Percentiles rank a stretch among this genome's conserved stretches.
Evolutionary conservation across 169 alveolate genomes (phyloP).

Genomic region (Eimeria acervulina): DNA sequence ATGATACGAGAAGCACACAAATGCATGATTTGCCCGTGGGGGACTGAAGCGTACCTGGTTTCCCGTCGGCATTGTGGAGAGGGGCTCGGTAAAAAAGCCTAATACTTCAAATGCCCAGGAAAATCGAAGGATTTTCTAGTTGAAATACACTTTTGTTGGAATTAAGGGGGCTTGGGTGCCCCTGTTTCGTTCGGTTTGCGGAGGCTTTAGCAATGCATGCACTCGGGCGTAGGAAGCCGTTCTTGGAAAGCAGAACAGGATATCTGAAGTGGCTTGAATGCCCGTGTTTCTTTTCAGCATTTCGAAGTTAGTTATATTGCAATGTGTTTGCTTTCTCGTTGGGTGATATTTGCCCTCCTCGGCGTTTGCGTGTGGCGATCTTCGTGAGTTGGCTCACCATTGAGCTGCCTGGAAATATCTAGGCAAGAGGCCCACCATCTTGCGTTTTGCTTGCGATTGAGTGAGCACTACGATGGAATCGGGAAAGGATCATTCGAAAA

Average conservation of each 20-base stretch:
- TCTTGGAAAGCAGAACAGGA: neutral
- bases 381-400: neutral
- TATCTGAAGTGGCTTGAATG: neutral
- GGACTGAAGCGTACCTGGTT: slow-evolving; percentile 44
- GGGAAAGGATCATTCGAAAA: neutral
- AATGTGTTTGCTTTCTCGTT: neutral
- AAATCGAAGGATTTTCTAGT: neutral
- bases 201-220: slow-evolving; percentile 22
- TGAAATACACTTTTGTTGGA: slow-evolving; percentile 7
- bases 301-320: neutral
- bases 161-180: neutral
- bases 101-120: neutral
- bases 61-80: slow-evolving; percentile 70
- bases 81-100: neutral
- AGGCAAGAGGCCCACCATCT: neutral
- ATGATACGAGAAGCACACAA: neutral
- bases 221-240: slow-evolving; percentile 25
- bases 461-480: slow-evolving; percentile 15
- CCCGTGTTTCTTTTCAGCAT: neutral
- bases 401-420: neutral
- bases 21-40: neutral
- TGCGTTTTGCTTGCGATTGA: neutral
- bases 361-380: neutral
- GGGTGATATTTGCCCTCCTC: neutral
- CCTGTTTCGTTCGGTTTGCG: neutral